Evolutionary conservation across 164 flowering plant species (phyloP), one percentile per base, ranked within the genome.

Genomic region (Chimonanthus salicifolius): DNA sequence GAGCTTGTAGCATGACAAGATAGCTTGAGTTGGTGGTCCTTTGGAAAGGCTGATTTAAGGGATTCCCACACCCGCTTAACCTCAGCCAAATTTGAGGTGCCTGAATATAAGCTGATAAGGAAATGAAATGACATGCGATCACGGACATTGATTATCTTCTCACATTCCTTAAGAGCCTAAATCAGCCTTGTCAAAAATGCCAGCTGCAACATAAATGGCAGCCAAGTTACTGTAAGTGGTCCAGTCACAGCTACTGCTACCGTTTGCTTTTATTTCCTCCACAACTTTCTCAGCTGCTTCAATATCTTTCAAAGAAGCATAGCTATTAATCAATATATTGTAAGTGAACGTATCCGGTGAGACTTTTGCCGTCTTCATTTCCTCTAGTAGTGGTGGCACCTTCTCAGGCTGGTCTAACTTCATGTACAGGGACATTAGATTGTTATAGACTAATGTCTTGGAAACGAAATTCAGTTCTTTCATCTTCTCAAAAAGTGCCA

Each of bases 161-260:
- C 94, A 2, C 87, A 66, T 74, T 76, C 82, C 64, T 72, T 77
- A 69, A 91, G 85, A 62, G 90, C 85, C 58, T n/a, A 48, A n/a
- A 49, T 88, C 86, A 7, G 98, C 94, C 71, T 90, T 91, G 67
- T 90, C 89, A 58, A 75, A 71, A 60, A 70, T 64, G 7, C 87
- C 88, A 47, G 83, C 87, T 72, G 83, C 80, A 48, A 84, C 72
- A 80, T 90, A 93, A 15, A 82, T 74, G 3, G 75, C 77, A 64
- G 95, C 94, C 68, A 91, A 69, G 75, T 84, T 87, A 74, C 87
- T 83, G 71, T 86, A 85, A 0, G 82, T 81, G n/a, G 86, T 81
- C 97, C 94, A 90, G 73, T 82, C 67, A 10, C 72, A 67, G 50
- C 70, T 78, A 13, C 62, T 74, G 16, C 68, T 68, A 21, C 78